Evolutionary conservation across 257 asterid genomes (phyloP), one percentile per base, ranked within the genome.

Genomic region (Solanum chilense): DNA sequence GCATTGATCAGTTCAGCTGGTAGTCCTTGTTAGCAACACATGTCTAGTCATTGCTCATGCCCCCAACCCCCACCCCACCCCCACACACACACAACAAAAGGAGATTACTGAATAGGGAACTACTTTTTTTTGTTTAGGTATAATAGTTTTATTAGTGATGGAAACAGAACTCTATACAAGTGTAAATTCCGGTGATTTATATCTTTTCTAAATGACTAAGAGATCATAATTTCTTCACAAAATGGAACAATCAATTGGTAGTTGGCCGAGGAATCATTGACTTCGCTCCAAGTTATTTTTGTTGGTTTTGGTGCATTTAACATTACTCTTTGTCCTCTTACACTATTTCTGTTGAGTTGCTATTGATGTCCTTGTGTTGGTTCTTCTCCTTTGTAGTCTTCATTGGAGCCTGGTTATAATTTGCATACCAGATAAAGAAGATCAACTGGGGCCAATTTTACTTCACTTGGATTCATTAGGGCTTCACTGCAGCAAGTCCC

Each of bases 371-470:
- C 62, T 25, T 44, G 23, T 77, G 64, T 89, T 89, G 87, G 84
- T 86, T 85, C 60, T 42, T 86, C 29, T 86, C 45, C 84, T 78
- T 68, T 89, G 86, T 94, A 97, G 99, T 86, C 91, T 44, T 52
- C 99, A 97, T 89, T 97, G 99, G 99, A 97, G 99, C 93, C 92
- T 97, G 98, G 92, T 92, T 90, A 94, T 96, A 88, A 93, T 97
- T 83, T 95, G 98, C 89, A 92, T 94, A 84, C 99, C 99, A 83
- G 88, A 92, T 58, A 94, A 93, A 91, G 97, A 95, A 87, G 97
- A 93, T 88, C 93, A 90, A 86, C 91, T 91, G 5, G 96, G 97
- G 41, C 96, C 93, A 60, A 85, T 92, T 85, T 84, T 97, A 64
- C 98, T 96, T 90, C 99, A 97, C 92, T 91, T 97, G 94, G 99